These are phyloP conservation scores for Rosa multiflora DNA, from an alignment of 306 rosid genomes.

Conservation along the genomic window DNA sequence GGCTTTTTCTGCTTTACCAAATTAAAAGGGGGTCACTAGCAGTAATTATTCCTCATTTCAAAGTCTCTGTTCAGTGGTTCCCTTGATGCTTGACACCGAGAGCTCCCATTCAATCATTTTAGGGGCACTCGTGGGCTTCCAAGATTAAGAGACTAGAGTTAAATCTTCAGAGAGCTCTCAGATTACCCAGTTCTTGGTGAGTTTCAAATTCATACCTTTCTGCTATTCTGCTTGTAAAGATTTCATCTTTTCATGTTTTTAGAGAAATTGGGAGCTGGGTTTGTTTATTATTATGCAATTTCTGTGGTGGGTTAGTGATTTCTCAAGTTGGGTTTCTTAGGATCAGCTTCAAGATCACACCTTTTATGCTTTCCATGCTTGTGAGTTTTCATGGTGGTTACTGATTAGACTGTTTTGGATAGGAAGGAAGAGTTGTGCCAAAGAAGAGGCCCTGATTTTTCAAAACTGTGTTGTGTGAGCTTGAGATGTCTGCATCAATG, in stretches of 20 bases:
- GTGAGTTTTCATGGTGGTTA: conserved; percentile 16
- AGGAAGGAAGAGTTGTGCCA: conserved; percentile 19
- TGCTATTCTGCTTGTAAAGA: conserved; percentile 22
- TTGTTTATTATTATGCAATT: conserved; percentile 19
- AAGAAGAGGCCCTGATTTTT: conserved; percentile 21
- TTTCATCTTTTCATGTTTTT: conserved; percentile 23
- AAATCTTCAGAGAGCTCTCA: conserved; percentile 33
- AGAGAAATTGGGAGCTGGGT: conserved; percentile 21
- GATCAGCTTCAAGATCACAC: conserved; percentile 36
- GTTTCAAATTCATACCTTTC: conserved; percentile 27
- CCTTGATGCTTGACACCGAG: conserved; percentile 67
- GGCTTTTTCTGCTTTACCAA: conserved; percentile 32
- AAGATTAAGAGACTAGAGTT: conserved; percentile 34
- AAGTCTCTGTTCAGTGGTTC: conserved; percentile 55
- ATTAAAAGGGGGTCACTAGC: conserved; percentile 35
- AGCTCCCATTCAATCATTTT: conserved; percentile 60
- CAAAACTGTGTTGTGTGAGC: conserved; percentile 1
- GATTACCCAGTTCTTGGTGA: conserved; percentile 34
- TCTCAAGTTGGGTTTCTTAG: conserved; percentile 25
- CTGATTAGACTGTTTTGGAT: conserved; percentile 16
- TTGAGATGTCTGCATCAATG: conserved; percentile 24
- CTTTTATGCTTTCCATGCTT: conserved; percentile 26
- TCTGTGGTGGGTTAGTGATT: conserved; percentile 21
- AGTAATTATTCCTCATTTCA: conserved; percentile 47
- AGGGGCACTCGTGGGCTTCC: conserved; percentile 31